These are phyloP conservation scores for Zygosaccharomyces sapae DNA, from an alignment of 1,139 yeast species.

Conservation along the genomic window DNA sequence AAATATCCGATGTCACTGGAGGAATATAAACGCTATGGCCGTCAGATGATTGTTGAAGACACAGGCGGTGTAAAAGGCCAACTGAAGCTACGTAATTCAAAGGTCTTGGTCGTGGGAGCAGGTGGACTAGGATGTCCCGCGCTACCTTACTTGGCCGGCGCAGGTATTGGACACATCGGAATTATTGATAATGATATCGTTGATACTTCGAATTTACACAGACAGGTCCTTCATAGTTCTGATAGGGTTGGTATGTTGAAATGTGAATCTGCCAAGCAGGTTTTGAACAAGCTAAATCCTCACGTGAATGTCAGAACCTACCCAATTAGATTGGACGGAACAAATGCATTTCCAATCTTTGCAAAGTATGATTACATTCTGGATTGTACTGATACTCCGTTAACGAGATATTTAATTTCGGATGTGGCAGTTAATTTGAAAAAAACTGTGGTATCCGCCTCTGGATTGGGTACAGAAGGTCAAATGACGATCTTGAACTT, in stretches of 20 bases:
- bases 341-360: constrained; percentile 63
- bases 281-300: constrained; percentile 59
- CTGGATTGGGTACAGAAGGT: constrained; percentile 89
- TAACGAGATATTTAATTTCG: constrained; percentile 77
- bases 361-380: constrained; percentile 66
- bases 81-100: constrained; percentile 49
- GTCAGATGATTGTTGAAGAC: constrained; percentile 87
- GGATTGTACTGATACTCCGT: constrained; percentile 95
- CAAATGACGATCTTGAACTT: constrained; percentile 76
- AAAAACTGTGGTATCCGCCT: constrained; percentile 80
- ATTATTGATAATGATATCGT: constrained; percentile 85
- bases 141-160: constrained; percentile 73
- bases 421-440: constrained; percentile 73
- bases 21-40: constrained; percentile 81
- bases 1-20: constrained; percentile 38
- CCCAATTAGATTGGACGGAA: constrained; percentile 48
- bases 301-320: constrained; percentile 52
- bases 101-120: constrained; percentile 81
- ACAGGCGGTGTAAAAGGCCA: constrained; percentile 47
- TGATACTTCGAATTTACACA: constrained; percentile 77
- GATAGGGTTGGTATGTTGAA: constrained; percentile 63
- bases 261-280: constrained; percentile 68
- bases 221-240: constrained; percentile 79
- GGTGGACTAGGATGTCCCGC: constrained; percentile 98
- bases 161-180: constrained; percentile 84